Percentiles rank a stretch among this genome's conserved stretches.
These are phyloP conservation scores for Aspergillus bridgeri DNA, from an alignment of 495 filamentous ascomycete genomes.

Conservation along the genomic window DNA sequence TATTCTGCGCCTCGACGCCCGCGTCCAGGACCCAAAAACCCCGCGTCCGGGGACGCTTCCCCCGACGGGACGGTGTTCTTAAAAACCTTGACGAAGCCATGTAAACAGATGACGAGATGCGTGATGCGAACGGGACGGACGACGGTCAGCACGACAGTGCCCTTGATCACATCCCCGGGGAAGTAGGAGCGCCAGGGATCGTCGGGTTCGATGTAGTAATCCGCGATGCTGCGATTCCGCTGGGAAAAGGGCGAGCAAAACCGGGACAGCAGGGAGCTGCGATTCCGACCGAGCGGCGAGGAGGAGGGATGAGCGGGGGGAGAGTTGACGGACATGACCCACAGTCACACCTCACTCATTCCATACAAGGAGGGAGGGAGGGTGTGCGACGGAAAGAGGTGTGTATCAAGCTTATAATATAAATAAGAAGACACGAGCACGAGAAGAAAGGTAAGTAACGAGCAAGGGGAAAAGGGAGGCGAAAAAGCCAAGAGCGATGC, in stretches of 20 bases:
- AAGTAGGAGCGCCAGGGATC: conserved; percentile 88
- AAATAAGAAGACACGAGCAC: neutral
- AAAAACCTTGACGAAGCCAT: conserved; percentile 86
- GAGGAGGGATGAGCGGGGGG: conserved; percentile 33
- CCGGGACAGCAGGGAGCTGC: conserved; percentile 53
- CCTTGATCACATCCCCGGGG: conserved; percentile 62
- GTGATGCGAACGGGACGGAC: conserved; percentile 82
- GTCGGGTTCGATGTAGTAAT: conserved; percentile 72
- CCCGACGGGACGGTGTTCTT: conserved; percentile 66
- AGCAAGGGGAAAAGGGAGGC: neutral
- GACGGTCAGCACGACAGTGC: conserved; percentile 76
- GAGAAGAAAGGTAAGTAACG: neutral
- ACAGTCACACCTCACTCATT: conserved; percentile 33
- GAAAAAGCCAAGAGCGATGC: neutral
- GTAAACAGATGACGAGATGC: conserved; percentile 81
- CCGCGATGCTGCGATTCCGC: conserved; percentile 69
- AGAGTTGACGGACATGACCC: conserved; percentile 49
- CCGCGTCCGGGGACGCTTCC: conserved; percentile 50
- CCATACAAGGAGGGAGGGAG: conserved; percentile 33
- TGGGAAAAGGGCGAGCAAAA: conserved; percentile 60
- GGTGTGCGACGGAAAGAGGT: conserved; percentile 9
- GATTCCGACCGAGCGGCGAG: conserved; percentile 43
- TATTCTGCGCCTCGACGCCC: conserved; percentile 62
- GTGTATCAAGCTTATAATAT: neutral
- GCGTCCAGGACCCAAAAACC: conserved; percentile 49